Conservation (phyloP, 2,329 filamentous ascomycete genomes). For the Colletotrichum sp. region DNA sequence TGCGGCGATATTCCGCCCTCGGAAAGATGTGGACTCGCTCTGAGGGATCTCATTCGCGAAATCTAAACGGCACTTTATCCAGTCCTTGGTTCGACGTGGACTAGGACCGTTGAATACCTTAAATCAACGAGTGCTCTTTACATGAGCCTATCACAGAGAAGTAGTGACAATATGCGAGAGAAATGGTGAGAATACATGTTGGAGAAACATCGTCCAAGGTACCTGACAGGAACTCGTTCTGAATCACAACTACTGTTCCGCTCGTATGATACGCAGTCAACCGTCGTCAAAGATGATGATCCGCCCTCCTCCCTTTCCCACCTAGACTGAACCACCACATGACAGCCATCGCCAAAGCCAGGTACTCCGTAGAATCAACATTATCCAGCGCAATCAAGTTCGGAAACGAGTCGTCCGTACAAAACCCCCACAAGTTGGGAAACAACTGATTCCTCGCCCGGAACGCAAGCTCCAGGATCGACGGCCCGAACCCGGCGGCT, state of each 20-base stretch:
- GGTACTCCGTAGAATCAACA: not conserved
- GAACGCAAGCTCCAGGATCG: not conserved
- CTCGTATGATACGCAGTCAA: not conserved
- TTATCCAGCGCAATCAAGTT: not conserved
- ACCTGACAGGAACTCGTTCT: not conserved
- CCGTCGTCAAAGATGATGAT: not conserved
- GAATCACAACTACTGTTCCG: not conserved
- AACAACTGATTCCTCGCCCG: not conserved
- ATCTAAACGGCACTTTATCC: not conserved
- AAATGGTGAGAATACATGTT: not conserved
- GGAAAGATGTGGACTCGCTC: not conserved
- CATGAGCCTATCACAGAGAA: not conserved
- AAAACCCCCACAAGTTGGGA: not conserved
- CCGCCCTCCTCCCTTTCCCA: not conserved
- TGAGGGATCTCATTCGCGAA: not conserved
- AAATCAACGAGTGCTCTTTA: not conserved
- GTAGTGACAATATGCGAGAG: not conserved
- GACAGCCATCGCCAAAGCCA: not conserved
- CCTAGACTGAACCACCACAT: not conserved
- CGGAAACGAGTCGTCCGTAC: not conserved
- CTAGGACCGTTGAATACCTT: not conserved
- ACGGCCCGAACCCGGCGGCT: not conserved
- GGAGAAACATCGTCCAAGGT: not conserved
- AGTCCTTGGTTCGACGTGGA: not conserved
- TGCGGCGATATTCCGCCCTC: not conserved